Percentiles rank a stretch among this genome's conserved stretches.
Conservation (phyloP, 257 asterid species). For the Penstemon newberryi region DNA sequence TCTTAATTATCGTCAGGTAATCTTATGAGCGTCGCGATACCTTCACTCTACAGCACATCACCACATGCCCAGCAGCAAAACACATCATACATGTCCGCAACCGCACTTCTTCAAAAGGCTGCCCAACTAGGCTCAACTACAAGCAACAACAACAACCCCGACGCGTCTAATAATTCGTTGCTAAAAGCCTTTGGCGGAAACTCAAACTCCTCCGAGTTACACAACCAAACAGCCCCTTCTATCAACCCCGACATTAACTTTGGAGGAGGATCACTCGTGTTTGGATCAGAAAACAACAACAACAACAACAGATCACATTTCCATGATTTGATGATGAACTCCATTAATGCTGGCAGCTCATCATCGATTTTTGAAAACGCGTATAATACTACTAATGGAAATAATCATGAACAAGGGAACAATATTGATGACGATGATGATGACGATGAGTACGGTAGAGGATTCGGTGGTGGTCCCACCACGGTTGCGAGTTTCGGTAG, state of each 20-base stretch:
- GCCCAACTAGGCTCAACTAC: conserved; percentile 67
- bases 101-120: conserved; percentile 81
- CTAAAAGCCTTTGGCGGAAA: conserved; percentile 45
- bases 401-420: conserved; percentile 31
- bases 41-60: conserved; percentile 59
- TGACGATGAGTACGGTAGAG: conserved; percentile 32
- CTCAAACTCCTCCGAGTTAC: conserved; percentile 27
- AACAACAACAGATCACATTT: conserved; percentile 30
- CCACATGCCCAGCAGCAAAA: conserved; percentile 34
- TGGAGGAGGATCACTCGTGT: conserved; percentile 22
- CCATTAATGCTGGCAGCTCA: conserved; percentile 27
- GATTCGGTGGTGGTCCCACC: conserved; percentile 14
- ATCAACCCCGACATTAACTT: conserved; percentile 33
- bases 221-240: conserved; percentile 22
- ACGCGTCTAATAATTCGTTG: conserved; percentile 36
- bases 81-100: conserved; percentile 66
- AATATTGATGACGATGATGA: not conserved
- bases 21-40: conserved; percentile 52
- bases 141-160: conserved; percentile 29
- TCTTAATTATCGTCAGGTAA: conserved; percentile 33
- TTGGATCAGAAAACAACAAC: conserved; percentile 29
- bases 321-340: conserved; percentile 46
- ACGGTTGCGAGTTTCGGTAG: conserved; percentile 32
- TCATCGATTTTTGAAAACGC: conserved; percentile 38
- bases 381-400: conserved; percentile 8